Conservation (phyloP, 805 yeast species). For the Candida michaelii region DNA sequence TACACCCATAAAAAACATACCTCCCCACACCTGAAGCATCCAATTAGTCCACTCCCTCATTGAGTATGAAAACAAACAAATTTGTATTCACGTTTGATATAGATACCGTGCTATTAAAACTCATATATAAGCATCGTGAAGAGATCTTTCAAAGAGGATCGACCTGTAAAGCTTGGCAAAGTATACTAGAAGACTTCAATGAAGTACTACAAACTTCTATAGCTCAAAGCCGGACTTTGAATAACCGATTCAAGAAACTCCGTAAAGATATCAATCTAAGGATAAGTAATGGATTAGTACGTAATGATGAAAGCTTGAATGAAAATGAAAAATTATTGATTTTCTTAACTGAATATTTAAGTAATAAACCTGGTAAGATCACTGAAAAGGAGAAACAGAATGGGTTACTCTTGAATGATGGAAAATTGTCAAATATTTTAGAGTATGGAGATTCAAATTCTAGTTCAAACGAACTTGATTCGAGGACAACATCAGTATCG, state of each 20-base stretch:
- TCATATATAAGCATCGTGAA: constrained; percentile 19
- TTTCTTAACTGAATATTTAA: constrained; percentile 17
- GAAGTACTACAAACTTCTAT: constrained; percentile 17
- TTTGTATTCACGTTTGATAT: constrained; percentile 27
- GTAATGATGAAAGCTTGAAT: constrained; percentile 13
- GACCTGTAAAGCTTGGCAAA: constrained; percentile 27
- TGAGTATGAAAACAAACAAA: constrained; percentile 7
- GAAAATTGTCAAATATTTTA: not conserved
- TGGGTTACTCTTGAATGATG: constrained; percentile 5
- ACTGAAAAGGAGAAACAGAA: constrained; percentile 12
- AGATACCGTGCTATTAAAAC: constrained; percentile 21
- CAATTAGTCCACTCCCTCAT: too few species aligned
- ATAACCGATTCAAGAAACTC: constrained; percentile 23
- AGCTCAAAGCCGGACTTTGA: constrained; percentile 26
- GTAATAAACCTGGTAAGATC: constrained; percentile 12
- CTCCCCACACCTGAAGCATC: too few species aligned
- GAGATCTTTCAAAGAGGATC: constrained; percentile 27
- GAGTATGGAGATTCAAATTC: not conserved
- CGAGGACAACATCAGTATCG: not conserved
- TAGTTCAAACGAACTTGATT: not conserved
- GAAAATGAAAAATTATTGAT: constrained; percentile 23
- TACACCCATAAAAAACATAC: too few species aligned
- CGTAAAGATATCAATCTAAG: constrained; percentile 21
- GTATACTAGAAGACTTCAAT: constrained; percentile 23
- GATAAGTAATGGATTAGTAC: constrained; percentile 10